Evolutionary conservation across 192 early-diverging fungal genomes (phyloP).

Genomic region (Rhizophagus clarus): DNA sequence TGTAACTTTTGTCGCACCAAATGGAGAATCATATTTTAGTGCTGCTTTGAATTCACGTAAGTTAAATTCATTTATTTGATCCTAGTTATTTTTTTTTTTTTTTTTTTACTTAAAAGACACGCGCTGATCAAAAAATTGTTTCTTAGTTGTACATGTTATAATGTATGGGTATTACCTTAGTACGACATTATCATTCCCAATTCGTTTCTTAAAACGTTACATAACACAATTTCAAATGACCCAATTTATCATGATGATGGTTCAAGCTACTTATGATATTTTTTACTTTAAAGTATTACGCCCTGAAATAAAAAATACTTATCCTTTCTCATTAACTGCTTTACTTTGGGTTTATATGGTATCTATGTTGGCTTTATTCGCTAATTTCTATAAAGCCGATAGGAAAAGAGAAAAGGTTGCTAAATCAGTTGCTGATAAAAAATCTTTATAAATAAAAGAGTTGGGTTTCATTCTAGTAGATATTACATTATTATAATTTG

Average conservation of each 20-base stretch:
- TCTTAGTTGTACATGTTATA: constrained; percentile 58
- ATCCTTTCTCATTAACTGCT: constrained; percentile 50
- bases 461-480: background rate
- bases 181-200: constrained; percentile 52
- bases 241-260: constrained; percentile 62
- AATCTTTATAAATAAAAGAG: background rate
- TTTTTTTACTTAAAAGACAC: background rate
- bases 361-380: constrained; percentile 66
- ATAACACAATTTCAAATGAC: constrained; percentile 70
- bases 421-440: background rate
- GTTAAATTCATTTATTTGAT: constrained; percentile 11
- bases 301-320: constrained; percentile 36
- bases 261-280: constrained; percentile 54
- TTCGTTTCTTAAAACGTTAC: constrained; percentile 63
- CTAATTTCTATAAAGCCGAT: constrained; percentile 60
- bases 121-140: constrained; percentile 41
- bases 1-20: constrained; percentile 56
- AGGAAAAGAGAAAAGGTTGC: constrained; percentile 39
- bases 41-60: constrained; percentile 29
- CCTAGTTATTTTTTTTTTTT: too few relatives aligned
- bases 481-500: too few relatives aligned
- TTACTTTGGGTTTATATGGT: constrained; percentile 68
- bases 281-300: constrained; percentile 39
- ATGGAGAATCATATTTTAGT: constrained; percentile 53
- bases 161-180: constrained; percentile 73